Evolutionary conservation across 2,329 filamentous ascomycete genomes (phyloP).

Genomic region (Graphiopsis chlorocephala): DNA sequence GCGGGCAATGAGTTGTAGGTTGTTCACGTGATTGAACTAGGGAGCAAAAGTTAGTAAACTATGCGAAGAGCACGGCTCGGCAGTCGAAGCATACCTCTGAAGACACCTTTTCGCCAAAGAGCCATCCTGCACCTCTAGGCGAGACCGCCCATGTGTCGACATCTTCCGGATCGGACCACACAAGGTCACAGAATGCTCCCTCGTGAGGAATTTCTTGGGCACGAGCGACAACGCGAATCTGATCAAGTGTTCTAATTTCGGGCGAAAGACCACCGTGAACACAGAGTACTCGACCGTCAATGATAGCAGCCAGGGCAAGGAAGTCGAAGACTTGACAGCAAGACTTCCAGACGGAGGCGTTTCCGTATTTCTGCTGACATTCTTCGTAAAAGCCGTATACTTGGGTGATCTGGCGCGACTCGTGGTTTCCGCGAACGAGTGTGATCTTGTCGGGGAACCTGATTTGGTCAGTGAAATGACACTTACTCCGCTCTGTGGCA

Average conservation of each 20-base stretch:
- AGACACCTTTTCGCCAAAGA: conserved; percentile 69
- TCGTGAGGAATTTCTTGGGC: conserved; percentile 76
- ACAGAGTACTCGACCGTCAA: conserved; percentile 71
- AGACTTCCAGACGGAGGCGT: conserved; percentile 75
- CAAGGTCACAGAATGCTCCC: conserved; percentile 72
- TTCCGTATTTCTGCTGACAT: conserved; percentile 73
- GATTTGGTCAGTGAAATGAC: neutral
- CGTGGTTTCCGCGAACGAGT: conserved; percentile 71
- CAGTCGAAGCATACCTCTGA: conserved; percentile 52
- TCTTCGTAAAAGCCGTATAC: conserved; percentile 79
- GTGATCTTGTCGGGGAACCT: conserved; percentile 72
- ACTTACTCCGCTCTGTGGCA: neutral
- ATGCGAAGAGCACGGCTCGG: neutral
- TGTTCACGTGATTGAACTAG: conserved; percentile 72
- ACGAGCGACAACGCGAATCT: conserved; percentile 70
- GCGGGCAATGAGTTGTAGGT: conserved; percentile 67
- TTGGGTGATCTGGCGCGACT: conserved; percentile 74
- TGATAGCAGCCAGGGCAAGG: conserved; percentile 69
- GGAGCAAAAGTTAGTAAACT: conserved; percentile 7
- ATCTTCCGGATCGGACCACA: conserved; percentile 72
- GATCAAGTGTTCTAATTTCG: conserved; percentile 71
- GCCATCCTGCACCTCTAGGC: conserved; percentile 64
- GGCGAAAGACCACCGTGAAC: conserved; percentile 70
- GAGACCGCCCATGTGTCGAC: conserved; percentile 67
- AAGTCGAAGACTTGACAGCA: conserved; percentile 79